These are phyloP conservation scores for Eutrema salsugineum DNA, from an alignment of 441 rosid species.

Conservation along the genomic window DNA sequence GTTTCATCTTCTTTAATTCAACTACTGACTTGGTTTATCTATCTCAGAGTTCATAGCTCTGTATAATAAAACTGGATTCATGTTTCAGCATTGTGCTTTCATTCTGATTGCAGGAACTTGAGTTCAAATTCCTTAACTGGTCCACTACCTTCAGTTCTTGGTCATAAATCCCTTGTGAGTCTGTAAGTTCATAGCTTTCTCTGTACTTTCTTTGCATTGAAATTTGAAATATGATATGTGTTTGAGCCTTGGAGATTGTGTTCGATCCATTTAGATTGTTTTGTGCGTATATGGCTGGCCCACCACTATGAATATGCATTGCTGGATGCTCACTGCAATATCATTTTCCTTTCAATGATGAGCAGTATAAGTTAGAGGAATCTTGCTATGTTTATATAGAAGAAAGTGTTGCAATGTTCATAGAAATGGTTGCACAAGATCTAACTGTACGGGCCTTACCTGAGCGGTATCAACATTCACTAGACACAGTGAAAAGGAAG, in stretches of 20 bases:
- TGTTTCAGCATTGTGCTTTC: not conserved
- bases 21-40: not conserved
- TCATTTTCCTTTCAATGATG: too few relatives aligned
- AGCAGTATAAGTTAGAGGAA: not conserved
- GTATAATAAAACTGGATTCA: not conserved
- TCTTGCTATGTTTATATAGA: not conserved
- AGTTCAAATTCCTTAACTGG: conserved; percentile 80
- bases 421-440: conserved; percentile 7
- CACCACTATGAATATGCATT: too few relatives aligned
- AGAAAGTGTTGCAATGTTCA: not conserved
- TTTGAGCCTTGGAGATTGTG: too few relatives aligned
- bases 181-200: too few relatives aligned
- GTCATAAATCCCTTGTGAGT: conserved; percentile 66
- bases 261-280: too few relatives aligned
- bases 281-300: too few relatives aligned
- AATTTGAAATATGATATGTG: too few relatives aligned
- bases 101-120: conserved; percentile 72
- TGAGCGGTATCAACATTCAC: not conserved
- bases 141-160: conserved; percentile 70
- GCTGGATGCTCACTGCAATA: too few relatives aligned
- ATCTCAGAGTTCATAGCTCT: not conserved
- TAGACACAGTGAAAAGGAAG: not conserved
- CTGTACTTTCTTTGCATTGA: too few relatives aligned
- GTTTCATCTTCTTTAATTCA: too few relatives aligned
- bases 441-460: too few relatives aligned